Percentiles rank a stretch among this genome's conserved stretches.
Evolutionary conservation across 164 flowering plant genomes (phyloP).

Genomic region (Akebia trifoliata): DNA sequence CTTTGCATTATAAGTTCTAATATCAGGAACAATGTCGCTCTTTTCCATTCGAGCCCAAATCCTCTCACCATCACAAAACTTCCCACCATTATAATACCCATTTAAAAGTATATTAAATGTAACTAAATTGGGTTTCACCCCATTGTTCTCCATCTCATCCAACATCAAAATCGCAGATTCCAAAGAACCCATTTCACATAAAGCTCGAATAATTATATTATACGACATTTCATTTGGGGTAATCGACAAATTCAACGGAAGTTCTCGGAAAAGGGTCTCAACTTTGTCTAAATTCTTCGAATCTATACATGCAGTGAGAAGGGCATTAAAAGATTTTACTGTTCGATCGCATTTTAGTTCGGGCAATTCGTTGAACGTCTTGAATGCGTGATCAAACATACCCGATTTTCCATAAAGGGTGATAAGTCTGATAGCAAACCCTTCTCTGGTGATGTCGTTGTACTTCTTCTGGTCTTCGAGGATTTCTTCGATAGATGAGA

Average conservation of each 20-base stretch:
- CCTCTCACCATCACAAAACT: slow-evolving; percentile 37
- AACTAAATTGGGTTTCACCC: slow-evolving; percentile 32
- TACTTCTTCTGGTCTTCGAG: slow-evolving; percentile 43
- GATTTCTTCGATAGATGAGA: slow-evolving; percentile 33
- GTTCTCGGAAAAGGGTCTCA: slow-evolving; percentile 28
- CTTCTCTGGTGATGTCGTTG: slow-evolving; percentile 28
- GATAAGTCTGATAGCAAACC: slow-evolving; percentile 36
- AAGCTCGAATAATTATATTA: slow-evolving; percentile 38
- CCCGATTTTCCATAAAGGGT: slow-evolving; percentile 45
- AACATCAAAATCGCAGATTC: slow-evolving; percentile 35
- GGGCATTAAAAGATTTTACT: slow-evolving; percentile 39
- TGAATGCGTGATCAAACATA: slow-evolving; percentile 50
- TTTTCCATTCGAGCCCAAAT: slow-evolving; percentile 46
- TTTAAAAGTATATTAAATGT: slow-evolving; percentile 41
- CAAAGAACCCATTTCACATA: slow-evolving; percentile 34
- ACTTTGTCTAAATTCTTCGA: slow-evolving; percentile 34
- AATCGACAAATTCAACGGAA: slow-evolving; percentile 29
- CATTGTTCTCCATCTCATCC: slow-evolving; percentile 44
- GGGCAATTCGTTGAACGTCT: slow-evolving; percentile 64
- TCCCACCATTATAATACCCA: slow-evolving; percentile 23
- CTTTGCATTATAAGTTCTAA: slow-evolving; percentile 39
- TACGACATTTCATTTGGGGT: slow-evolving; percentile 37
- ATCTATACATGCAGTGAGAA: slow-evolving; percentile 36
- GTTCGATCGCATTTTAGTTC: slow-evolving; percentile 30
- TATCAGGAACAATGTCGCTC: slow-evolving; percentile 30